phyloP scores from a whole-genome alignment of 306 rosid species.

The Corylus americana region DNA sequence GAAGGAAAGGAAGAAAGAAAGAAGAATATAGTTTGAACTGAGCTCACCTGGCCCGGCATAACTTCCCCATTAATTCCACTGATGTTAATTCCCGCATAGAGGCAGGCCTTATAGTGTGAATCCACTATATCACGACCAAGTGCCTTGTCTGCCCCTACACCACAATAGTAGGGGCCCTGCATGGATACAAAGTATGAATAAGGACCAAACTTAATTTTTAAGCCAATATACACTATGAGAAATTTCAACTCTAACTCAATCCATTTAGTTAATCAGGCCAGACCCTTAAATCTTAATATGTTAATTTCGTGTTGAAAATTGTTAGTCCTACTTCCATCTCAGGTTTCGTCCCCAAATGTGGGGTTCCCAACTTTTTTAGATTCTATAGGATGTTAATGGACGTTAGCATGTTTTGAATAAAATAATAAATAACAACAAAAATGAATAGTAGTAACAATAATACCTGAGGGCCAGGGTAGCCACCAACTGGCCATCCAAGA shows the following conservation, averaged over 20 bases:
- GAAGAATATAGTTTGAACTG: neutral
- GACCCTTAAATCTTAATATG: too few species aligned
- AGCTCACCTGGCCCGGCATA: conserved; percentile 56
- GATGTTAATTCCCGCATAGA: conserved; percentile 53
- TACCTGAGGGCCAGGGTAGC: conserved; percentile 62
- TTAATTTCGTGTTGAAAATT: too few species aligned
- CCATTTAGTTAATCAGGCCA: too few species aligned
- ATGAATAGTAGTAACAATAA: neutral
- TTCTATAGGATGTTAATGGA: too few species aligned
- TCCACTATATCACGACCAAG: conserved; percentile 57
- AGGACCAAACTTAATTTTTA: too few species aligned
- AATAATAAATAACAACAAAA: neutral
- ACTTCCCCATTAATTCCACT: conserved; percentile 61
- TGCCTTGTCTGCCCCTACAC: conserved; percentile 53
- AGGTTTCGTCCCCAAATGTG: too few species aligned
- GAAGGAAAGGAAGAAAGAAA: neutral
- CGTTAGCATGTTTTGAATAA: too few species aligned
- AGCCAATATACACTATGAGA: too few species aligned
- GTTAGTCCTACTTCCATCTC: too few species aligned
- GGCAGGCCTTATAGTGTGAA: conserved; percentile 59
- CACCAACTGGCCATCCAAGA: conserved; percentile 56
- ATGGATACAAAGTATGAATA: neutral
- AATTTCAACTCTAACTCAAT: too few species aligned
- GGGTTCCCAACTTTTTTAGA: too few species aligned
- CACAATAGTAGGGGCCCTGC: conserved; percentile 63